These are phyloP conservation scores for Trypanosoma scelopori DNA, from an alignment of 208 protist species.

Conservation along the genomic window DNA sequence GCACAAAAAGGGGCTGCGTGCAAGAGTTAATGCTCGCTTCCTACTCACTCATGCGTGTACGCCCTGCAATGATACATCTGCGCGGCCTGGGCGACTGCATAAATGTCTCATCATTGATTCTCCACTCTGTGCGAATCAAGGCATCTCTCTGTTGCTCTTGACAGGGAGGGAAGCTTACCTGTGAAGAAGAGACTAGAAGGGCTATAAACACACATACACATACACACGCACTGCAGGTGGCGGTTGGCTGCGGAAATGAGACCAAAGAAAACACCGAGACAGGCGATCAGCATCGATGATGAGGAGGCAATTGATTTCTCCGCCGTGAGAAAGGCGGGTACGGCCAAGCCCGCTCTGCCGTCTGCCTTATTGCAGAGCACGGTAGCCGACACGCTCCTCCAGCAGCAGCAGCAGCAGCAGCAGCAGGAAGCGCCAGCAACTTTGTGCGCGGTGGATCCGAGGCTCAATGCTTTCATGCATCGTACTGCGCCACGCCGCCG, in stretches of 20 bases:
- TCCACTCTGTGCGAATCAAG: no score
- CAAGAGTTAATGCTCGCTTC: no score
- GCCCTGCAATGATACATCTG: not conserved
- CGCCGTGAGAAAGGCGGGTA: constrained; percentile 15
- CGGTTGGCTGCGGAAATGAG: not conserved
- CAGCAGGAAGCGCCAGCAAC: constrained; percentile 1
- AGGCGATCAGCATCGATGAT: constrained; percentile 59
- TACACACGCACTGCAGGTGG: not conserved
- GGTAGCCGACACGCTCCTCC: not conserved
- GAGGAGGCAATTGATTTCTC: constrained; percentile 76
- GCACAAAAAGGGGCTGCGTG: no score
- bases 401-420: constrained; percentile 9
- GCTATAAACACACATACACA: not conserved
- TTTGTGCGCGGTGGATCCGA: constrained; percentile 23
- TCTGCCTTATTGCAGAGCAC: constrained; percentile 9
- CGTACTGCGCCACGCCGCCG: constrained; percentile 28
- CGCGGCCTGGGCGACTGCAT: not conserved
- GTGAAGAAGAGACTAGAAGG: not conserved
- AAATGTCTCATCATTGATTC: no score
- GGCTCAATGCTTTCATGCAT: constrained; percentile 29
- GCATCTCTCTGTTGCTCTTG: no score
- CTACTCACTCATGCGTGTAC: not conserved
- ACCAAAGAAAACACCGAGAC: constrained; percentile 18
- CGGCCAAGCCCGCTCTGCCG: constrained; percentile 9
- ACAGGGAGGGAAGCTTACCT: not conserved